phyloP scores from a whole-genome alignment of 495 filamentous ascomycete genomes.

The Penicillium cosmopolitanum region DNA sequence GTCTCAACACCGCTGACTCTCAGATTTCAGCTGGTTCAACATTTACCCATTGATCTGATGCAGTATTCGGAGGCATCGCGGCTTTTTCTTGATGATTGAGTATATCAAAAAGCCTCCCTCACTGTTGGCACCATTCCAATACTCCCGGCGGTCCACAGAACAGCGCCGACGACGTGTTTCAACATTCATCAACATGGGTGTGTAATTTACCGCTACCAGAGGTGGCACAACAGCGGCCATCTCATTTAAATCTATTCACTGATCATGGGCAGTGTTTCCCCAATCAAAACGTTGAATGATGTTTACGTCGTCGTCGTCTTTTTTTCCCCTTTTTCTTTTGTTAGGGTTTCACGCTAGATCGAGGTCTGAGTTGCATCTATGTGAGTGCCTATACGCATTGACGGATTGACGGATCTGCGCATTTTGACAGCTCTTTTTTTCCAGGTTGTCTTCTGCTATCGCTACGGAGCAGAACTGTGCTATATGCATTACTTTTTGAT shows the following conservation, averaged over 20 bases:
- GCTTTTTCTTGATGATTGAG: not conserved
- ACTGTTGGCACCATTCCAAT: not conserved
- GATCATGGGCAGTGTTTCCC: not conserved
- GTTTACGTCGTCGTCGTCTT: not conserved
- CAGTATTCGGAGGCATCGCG: not conserved
- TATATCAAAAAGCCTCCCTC: not conserved
- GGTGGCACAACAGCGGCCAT: not conserved
- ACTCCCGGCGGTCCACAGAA: not conserved
- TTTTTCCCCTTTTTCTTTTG: not conserved
- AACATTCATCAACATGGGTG: not conserved
- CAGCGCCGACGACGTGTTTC: not conserved
- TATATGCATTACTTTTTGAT: conserved; percentile 1
- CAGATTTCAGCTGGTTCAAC: not conserved
- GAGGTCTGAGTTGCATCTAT: too few relatives aligned
- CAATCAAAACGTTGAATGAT: not conserved
- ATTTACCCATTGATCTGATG: not conserved
- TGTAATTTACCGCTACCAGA: not conserved
- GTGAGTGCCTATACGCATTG: too few relatives aligned
- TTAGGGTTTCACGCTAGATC: too few relatives aligned
- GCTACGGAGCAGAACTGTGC: not conserved
- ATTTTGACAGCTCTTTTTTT: not conserved
- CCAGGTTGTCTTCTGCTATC: not conserved
- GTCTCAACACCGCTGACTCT: not conserved
- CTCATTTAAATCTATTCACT: not conserved
- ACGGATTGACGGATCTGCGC: too few relatives aligned